These are phyloP conservation scores for Dothiorella sarmentorum DNA, from an alignment of 2,329 filamentous ascomycete genomes.

Conservation along the genomic window DNA sequence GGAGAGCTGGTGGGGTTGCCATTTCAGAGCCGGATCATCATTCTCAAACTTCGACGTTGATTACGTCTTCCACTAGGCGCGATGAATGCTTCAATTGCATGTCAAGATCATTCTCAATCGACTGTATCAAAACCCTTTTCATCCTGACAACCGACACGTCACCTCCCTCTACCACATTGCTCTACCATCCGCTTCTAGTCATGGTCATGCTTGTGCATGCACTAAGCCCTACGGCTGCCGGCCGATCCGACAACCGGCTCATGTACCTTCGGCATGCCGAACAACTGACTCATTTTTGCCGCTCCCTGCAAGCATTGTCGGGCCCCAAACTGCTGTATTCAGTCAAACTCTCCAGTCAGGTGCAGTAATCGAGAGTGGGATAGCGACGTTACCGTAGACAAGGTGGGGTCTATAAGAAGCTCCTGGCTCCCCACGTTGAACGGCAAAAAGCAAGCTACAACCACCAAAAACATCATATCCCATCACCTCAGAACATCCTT, in stretches of 20 bases:
- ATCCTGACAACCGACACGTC: too few species aligned
- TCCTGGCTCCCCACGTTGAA: not conserved
- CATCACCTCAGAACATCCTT: not conserved
- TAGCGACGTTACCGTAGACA: not conserved
- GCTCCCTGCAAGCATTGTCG: not conserved
- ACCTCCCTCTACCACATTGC: too few species aligned
- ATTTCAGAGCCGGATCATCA: too few species aligned
- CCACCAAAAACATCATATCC: not conserved
- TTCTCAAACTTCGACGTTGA: too few species aligned
- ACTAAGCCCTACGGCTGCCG: constrained; percentile 6
- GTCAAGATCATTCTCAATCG: too few species aligned
- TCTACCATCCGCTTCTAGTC: not conserved
- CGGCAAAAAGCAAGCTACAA: not conserved
- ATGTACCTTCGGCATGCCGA: constrained; percentile 5
- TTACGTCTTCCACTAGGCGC: too few species aligned
- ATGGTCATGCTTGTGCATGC: not conserved
- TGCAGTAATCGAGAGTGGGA: not conserved
- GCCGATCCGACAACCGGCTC: constrained; percentile 1
- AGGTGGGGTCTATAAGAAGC: not conserved
- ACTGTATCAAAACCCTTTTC: too few species aligned
- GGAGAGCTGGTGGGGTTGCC: too few species aligned
- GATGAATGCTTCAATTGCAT: too few species aligned
- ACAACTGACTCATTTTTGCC: not conserved
- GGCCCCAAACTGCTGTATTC: not conserved
- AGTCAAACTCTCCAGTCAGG: not conserved